These are phyloP conservation scores for Allium fistulosum DNA, from an alignment of 106 monocot genomes.

Conservation along the genomic window DNA sequence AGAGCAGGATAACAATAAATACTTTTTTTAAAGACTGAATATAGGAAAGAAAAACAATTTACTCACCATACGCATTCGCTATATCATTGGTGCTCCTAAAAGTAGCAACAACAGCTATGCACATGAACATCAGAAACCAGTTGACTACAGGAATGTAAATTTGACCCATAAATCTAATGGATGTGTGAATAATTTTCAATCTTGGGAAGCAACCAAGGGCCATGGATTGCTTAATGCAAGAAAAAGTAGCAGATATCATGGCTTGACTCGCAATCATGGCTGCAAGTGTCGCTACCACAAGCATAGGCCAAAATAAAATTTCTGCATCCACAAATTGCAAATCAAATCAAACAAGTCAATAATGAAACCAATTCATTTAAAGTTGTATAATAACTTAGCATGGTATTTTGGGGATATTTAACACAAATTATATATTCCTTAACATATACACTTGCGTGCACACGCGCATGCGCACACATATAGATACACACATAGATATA, in stretches of 20 bases:
- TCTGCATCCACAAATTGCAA: slow-evolving; percentile 20
- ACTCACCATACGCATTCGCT: slow-evolving; percentile 87
- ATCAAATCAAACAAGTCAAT: no score
- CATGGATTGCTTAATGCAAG: slow-evolving; percentile 93
- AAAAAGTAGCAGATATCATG: slow-evolving; percentile 95
- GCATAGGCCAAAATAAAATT: slow-evolving; percentile 75
- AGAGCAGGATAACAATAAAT: no score
- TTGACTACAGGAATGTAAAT: slow-evolving; percentile 88
- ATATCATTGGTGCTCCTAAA: slow-evolving; percentile 84
- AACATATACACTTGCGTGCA: no score
- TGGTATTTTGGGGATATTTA: no score
- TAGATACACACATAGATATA: no score
- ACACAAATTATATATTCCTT: no score
- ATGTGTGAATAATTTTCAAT: slow-evolving; percentile 79
- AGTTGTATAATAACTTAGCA: no score
- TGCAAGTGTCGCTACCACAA: slow-evolving; percentile 84
- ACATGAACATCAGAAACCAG: slow-evolving; percentile 96
- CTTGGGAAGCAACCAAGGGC: slow-evolving; percentile 94
- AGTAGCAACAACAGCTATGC: slow-evolving; percentile 67
- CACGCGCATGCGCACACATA: no score
- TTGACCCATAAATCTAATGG: slow-evolving; percentile 74
- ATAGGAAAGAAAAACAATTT: no score
- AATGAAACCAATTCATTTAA: background rate
- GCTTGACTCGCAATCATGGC: slow-evolving; percentile 97
- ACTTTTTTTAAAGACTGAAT: background rate